phyloP scores from a whole-genome alignment of 768 basidiomycete species.

The Neoboletus magnificus region DNA sequence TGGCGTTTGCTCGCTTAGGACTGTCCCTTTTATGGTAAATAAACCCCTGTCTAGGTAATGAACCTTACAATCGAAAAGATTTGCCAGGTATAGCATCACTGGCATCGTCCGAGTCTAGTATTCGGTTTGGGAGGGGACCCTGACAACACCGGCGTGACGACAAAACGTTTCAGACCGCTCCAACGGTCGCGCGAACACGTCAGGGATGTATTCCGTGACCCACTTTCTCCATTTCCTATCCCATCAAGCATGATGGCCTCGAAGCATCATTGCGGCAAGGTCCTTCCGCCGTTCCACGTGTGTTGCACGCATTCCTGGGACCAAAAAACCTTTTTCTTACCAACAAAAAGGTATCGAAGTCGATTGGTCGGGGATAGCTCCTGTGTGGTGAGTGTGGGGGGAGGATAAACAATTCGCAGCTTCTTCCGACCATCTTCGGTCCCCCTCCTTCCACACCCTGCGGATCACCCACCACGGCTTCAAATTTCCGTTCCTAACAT shows the following conservation, averaged over 20 bases:
- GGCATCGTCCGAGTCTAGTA: not conserved
- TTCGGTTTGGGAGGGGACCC: not conserved
- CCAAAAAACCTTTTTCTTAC: too few species aligned
- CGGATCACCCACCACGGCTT: not conserved
- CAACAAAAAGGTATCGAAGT: too few species aligned
- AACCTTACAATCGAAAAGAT: too few species aligned
- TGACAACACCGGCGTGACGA: not conserved
- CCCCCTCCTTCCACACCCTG: not conserved
- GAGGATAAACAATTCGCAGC: not conserved
- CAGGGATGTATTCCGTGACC: not conserved
- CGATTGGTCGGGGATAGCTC: not conserved
- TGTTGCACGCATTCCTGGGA: not conserved
- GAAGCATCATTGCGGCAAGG: not conserved
- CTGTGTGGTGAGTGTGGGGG: not conserved
- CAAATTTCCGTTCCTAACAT: not conserved
- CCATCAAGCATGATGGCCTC: not conserved
- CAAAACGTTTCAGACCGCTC: not conserved
- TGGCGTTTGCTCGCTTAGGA: not conserved
- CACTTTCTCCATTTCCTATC: not conserved
- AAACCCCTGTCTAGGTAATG: not conserved
- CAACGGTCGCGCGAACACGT: not conserved
- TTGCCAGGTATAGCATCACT: not conserved
- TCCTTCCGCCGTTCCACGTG: not conserved
- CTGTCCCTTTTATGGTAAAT: conserved; percentile 3
- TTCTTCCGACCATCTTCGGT: not conserved